Percentiles rank a stretch among this genome's conserved stretches.
phyloP scores from a whole-genome alignment of 257 asterid species.

The Anisodus tanguticus region DNA sequence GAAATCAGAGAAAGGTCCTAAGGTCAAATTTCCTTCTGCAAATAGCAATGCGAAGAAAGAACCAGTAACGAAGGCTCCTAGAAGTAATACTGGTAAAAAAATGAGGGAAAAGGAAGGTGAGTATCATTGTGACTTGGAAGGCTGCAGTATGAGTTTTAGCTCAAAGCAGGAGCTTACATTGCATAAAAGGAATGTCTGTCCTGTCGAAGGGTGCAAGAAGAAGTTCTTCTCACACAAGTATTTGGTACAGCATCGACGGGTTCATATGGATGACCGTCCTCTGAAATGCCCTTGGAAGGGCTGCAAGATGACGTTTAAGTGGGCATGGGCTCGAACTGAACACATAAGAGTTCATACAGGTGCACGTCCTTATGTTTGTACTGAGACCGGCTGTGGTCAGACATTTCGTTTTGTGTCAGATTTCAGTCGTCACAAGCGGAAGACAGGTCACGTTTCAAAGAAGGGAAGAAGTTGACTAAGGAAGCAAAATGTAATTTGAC shows the following conservation, averaged over 20 bases:
- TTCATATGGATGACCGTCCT: constrained; percentile 96
- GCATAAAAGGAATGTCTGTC: constrained; percentile 82
- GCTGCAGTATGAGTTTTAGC: constrained; percentile 83
- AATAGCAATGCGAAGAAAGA: constrained; percentile 28
- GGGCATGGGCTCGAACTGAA: constrained; percentile 99
- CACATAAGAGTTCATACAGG: constrained; percentile 98
- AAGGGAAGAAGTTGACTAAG: constrained; percentile 50
- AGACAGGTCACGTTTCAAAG: constrained; percentile 89
- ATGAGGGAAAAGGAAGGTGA: constrained; percentile 59
- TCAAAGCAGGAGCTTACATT: constrained; percentile 74
- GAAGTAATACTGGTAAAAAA: constrained; percentile 40
- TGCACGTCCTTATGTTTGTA: constrained; percentile 89
- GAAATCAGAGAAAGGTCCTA: constrained; percentile 48
- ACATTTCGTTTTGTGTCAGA: constrained; percentile 96
- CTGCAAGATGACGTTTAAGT: constrained; percentile 96
- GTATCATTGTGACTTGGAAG: constrained; percentile 79
- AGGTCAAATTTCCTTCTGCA: constrained; percentile 35
- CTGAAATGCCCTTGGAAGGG: constrained; percentile 99
- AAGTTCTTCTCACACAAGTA: constrained; percentile 96
- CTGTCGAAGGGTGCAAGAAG: constrained; percentile 91
- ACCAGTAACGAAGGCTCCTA: constrained; percentile 16
- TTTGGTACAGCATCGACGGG: constrained; percentile 94
- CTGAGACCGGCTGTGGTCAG: constrained; percentile 87
- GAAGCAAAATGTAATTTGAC: constrained; percentile 34
- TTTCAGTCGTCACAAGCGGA: constrained; percentile 99